A percentile compares a stretch with the other conserved stretches of the same genome.
phyloP scores from a whole-genome alignment of 148 eudicot genomes.

The Suaeda aralocaspica region DNA sequence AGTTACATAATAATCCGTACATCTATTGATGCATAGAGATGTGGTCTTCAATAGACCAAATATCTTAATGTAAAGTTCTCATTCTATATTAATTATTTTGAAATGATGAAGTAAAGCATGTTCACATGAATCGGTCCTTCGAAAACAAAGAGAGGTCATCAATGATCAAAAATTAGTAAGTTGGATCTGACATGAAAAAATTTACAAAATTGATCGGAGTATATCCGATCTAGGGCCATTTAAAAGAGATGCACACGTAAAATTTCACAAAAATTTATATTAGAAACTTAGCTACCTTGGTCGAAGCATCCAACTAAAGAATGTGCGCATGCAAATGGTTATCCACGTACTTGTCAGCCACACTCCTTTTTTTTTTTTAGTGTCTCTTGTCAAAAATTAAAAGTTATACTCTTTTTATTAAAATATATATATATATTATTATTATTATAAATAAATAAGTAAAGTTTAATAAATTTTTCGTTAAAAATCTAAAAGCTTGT shows the following conservation, averaged over 20 bases:
- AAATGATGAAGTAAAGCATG: too few relatives aligned
- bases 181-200: background rate
- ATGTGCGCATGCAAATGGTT: slow-evolving; percentile 9
- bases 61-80: too few relatives aligned
- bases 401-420: background rate
- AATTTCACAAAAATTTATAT: background rate
- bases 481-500: too few relatives aligned
- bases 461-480: too few relatives aligned
- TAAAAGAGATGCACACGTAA: background rate
- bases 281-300: background rate
- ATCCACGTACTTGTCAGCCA: slow-evolving; percentile 12
- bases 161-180: background rate
- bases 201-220: background rate
- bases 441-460: too few relatives aligned
- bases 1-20: too few relatives aligned
- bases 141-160: background rate
- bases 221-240: background rate
- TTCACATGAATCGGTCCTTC: too few relatives aligned
- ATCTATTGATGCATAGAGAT: too few relatives aligned
- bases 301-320: slow-evolving; percentile 1
- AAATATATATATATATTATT: too few relatives aligned
- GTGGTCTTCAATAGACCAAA: too few relatives aligned
- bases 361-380: background rate
- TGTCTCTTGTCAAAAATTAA: background rate
- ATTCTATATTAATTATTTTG: too few relatives aligned